These are phyloP conservation scores for Yamadazyma diospyri DNA, from an alignment of 1,139 yeast genomes.

Conservation along the genomic window DNA sequence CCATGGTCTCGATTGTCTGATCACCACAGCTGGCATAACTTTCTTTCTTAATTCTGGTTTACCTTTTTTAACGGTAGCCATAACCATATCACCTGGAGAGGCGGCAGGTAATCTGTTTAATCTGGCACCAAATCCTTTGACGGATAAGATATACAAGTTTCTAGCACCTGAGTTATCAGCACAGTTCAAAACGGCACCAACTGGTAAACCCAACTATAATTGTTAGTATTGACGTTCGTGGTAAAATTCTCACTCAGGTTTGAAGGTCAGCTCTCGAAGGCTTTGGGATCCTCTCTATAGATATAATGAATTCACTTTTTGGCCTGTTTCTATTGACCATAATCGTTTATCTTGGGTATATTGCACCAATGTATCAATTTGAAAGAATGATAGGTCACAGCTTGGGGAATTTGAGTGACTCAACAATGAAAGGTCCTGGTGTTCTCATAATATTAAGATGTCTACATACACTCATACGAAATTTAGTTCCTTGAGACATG, in stretches of 20 bases:
- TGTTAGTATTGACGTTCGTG: constrained; percentile 26
- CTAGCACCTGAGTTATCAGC: constrained; percentile 99
- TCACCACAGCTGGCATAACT: constrained; percentile 99
- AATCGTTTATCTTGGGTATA: too few species aligned
- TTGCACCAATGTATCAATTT: too few species aligned
- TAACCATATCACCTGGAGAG: constrained; percentile 99
- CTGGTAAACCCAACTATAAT: constrained; percentile 87
- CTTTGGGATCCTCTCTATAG: too few species aligned
- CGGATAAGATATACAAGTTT: constrained; percentile 98
- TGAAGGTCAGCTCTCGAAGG: too few species aligned
- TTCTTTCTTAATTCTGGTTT: constrained; percentile 99
- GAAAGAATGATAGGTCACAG: too few species aligned
- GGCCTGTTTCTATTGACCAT: too few species aligned
- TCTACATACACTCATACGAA: constrained; percentile 94
- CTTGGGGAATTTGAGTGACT: too few species aligned
- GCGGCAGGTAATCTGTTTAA: constrained; percentile 99
- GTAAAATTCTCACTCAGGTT: background rate
- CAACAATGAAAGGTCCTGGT: too few species aligned
- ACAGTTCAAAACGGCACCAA: constrained; percentile 99
- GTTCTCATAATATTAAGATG: too few species aligned
- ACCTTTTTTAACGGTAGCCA: constrained; percentile 99
- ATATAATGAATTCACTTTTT: too few species aligned
- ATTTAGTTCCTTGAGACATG: constrained; percentile 93
- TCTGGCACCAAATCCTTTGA: constrained; percentile 99
- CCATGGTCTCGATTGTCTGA: constrained; percentile 99